Conservation (phyloP, 2,329 filamentous ascomycete genomes). For the Allantophomopsis lycopodina region DNA sequence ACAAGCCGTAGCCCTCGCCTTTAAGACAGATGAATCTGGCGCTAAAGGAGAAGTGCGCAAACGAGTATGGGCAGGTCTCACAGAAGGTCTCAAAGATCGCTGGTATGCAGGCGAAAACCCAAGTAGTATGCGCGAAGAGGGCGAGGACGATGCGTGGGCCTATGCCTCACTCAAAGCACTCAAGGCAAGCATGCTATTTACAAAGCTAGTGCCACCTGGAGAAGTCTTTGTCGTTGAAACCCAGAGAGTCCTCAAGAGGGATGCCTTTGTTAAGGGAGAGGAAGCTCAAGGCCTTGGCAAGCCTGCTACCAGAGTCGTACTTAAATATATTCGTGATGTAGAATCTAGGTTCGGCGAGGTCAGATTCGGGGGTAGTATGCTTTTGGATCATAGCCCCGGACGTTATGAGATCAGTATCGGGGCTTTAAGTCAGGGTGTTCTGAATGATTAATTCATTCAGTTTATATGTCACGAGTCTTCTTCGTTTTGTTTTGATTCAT, state of each 20-base stretch:
- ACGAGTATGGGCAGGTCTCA: conserved; percentile 51
- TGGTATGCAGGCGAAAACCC: conserved; percentile 32
- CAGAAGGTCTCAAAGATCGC: conserved; percentile 44
- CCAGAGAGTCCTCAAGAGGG: conserved; percentile 50
- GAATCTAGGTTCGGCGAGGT: conserved; percentile 58
- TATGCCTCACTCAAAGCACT: conserved; percentile 52
- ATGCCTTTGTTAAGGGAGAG: conserved; percentile 40
- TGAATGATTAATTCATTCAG: conserved; percentile 2
- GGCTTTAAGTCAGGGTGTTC: conserved; percentile 33
- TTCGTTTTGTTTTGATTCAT: no score
- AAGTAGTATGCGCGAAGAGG: conserved; percentile 21
- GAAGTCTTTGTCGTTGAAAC: conserved; percentile 65
- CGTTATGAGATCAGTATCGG: conserved; percentile 59
- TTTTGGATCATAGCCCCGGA: conserved; percentile 63
- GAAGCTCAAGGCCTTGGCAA: conserved; percentile 35
- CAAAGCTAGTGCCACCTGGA: conserved; percentile 61
- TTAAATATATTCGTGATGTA: conserved; percentile 60
- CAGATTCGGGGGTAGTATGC: conserved; percentile 58
- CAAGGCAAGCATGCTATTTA: conserved; percentile 51
- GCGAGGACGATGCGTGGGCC: conserved; percentile 56
- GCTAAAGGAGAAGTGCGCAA: conserved; percentile 53
- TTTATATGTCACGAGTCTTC: no score
- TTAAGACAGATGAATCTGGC: conserved; percentile 56
- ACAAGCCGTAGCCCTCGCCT: conserved; percentile 56
- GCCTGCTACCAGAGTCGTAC: conserved; percentile 53